phyloP scores from a whole-genome alignment of 768 basidiomycete genomes.

The Kwoniella bestiolae region DNA sequence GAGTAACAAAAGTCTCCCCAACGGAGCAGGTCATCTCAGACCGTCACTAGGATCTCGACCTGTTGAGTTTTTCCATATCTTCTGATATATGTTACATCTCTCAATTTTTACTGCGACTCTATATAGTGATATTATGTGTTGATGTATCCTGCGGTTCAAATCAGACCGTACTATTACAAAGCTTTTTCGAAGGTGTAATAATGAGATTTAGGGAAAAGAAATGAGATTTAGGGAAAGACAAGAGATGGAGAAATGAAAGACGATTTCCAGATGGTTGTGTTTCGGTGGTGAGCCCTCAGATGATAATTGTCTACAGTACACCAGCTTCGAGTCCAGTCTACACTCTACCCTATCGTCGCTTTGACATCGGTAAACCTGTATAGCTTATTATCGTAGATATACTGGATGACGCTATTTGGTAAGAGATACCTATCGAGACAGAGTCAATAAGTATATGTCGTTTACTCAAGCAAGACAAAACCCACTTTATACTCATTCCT shows the following conservation, averaged over 20 bases:
- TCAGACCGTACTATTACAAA: background rate
- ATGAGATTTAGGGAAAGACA: too few species aligned
- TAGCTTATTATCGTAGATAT: conserved; percentile 80
- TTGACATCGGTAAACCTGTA: conserved; percentile 55
- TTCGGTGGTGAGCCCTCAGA: too few species aligned
- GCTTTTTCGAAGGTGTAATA: background rate
- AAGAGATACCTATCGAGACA: conserved; percentile 71
- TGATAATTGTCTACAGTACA: too few species aligned
- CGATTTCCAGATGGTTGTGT: too few species aligned
- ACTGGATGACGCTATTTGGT: conserved; percentile 87
- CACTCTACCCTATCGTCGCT: conserved; percentile 8
- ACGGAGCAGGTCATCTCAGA: too few species aligned
- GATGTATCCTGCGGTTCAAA: background rate
- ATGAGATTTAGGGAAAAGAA: background rate
- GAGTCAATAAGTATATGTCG: background rate
- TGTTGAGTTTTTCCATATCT: too few species aligned
- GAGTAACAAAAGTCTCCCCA: too few species aligned
- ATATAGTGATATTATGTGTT: background rate
- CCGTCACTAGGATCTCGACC: too few species aligned
- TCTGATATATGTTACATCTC: background rate
- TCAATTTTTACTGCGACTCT: background rate
- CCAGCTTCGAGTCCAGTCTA: too few species aligned
- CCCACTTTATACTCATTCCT: conserved; percentile 61
- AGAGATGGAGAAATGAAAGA: too few species aligned
- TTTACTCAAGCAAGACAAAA: too few species aligned